Evolutionary conservation across 352 stramenopile genomes (phyloP), one percentile per base, ranked within the genome.

Genomic region (Pythium vanterpoolii): DNA sequence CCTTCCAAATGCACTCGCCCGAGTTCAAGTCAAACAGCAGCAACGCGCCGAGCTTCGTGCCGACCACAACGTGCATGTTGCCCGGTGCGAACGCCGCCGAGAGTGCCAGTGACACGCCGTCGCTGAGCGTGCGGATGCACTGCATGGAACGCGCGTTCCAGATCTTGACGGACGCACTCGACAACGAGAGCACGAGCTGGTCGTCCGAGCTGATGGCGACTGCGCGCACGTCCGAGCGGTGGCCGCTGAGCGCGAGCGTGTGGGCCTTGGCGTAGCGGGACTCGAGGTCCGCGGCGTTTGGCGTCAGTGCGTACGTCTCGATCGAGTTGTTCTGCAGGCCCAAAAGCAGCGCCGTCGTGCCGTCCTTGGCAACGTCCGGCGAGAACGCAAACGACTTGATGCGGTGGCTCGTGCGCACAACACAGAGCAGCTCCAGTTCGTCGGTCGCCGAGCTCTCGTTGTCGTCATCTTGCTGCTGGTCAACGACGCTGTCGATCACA

Each of bases 21-120:
- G 93, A 97, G 65, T 96, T 96, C 44, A 98, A 75, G 64, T 99
- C 97, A 34, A 98, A 90, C 3, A 98, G 62, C 27, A 98, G 64
- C 26, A 98, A 56, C 18, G 91, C 83, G n/a, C 98, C 97, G 50
- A 97, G 93, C 71, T 98, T 98, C 1, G 96, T 99, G 51, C 98
- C 98, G 24, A 99, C 79, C 16, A 99, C 73, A 19, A 99, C 87
- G 77, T 99, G 93, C 64, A 96, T 97, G 76, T 99, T 98, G 16
- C 96, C 97, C 2, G 96, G 96, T 19, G 97, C 83, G 67, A 99
- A 99, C 23, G 79, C 86, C 14, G 87, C 85, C 62, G 89, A 99
- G 6, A 99, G 84, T 43, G 92, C 96, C 18, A 91, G 64, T 30
- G 74, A 85, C 79, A 96, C 39, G 44, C 73, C 76, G 52, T 93